Evolutionary conservation across 2,329 filamentous ascomycete genomes (phyloP), one percentile per base, ranked within the genome.

Genomic region (Monosporascus sp.): DNA sequence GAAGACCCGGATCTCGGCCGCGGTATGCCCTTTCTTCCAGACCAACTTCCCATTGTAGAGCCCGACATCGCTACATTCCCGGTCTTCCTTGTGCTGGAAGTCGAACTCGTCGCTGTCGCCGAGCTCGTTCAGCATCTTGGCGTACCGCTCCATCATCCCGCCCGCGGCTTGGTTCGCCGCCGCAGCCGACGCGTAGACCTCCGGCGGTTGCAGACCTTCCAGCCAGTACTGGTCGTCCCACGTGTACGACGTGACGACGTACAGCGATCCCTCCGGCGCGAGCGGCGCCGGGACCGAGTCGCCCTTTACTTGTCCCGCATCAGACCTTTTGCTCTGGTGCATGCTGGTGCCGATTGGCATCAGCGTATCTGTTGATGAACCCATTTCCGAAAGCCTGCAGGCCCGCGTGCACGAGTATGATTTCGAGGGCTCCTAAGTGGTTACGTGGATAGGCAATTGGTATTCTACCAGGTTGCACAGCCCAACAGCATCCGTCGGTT

Each of bases 141-240:
- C 42, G 18, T 51, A 49, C 8, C 54, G 47, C 3, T 11, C 15
- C 49, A 56, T 48, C 49, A 56, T 48, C 15, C n/a, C 11, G 20
- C 44, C 50, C 15, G 54, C 54, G n/a, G 54, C 47, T n/a, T 18
- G 46, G 39, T 56, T 56, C 25, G 54, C 54, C n/a, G 52, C 41
- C 15, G 37, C 38, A 11, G 49, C 25, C 15, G 37, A 47, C 6
- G 50, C 38, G 47, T 56, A 52, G 20, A 52, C 42, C 50, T 54
- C 52, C 7, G 50, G 47, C 7, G 31, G 52, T 44, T 51, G 52
- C 25, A 52, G 47, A 34, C 37, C 52, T 44, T 52, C 49, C 8
- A 48, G 36, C 27, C 46, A 39, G 8, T 50, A 15, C 9, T 52
- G 27, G 27, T 56, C 47, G 18, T 49, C 45, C 49, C 52, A 50